phyloP scores from a whole-genome alignment of 257 asterid species.

The Misopates orontium region DNA sequence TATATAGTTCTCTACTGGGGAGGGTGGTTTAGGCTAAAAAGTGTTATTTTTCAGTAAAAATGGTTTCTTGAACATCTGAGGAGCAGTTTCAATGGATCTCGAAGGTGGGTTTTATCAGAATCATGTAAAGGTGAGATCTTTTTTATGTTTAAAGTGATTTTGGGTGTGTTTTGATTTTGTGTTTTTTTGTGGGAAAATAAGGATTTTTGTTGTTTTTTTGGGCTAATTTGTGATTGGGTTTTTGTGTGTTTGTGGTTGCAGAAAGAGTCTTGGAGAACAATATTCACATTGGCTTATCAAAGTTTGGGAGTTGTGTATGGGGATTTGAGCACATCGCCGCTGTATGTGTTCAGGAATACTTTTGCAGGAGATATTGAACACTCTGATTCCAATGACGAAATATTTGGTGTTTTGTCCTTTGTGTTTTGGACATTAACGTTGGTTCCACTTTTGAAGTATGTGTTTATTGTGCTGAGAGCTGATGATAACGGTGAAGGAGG shows the following conservation, averaged over 20 bases:
- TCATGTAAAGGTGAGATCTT: conserved; percentile 58
- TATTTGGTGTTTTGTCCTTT: conserved; percentile 78
- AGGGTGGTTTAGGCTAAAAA: conserved; percentile 32
- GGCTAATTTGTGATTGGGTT: conserved; percentile 2
- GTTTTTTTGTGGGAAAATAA: conserved; percentile 5
- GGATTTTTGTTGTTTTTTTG: background rate
- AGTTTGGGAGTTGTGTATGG: conserved; percentile 95
- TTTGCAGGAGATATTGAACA: conserved; percentile 83
- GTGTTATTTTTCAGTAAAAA: conserved; percentile 31
- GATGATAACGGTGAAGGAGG: conserved; percentile 99
- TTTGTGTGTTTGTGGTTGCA: conserved; percentile 42
- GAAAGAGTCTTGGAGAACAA: conserved; percentile 82
- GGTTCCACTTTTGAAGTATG: conserved; percentile 77
- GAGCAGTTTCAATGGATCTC: conserved; percentile 68
- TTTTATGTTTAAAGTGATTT: background rate
- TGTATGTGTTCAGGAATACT: conserved; percentile 84
- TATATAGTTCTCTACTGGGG: conserved; percentile 34
- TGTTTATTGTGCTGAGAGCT: conserved; percentile 81
- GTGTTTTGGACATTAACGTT: conserved; percentile 87
- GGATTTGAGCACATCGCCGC: conserved; percentile 87
- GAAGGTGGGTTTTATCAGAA: conserved; percentile 58
- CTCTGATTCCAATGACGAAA: conserved; percentile 78
- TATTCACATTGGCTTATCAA: conserved; percentile 82
- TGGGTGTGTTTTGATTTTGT: conserved; percentile 16
- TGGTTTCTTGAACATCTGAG: conserved; percentile 43